These are phyloP conservation scores for Metschnikowia koreensis DNA, from an alignment of 805 yeast species.

Conservation along the genomic window DNA sequence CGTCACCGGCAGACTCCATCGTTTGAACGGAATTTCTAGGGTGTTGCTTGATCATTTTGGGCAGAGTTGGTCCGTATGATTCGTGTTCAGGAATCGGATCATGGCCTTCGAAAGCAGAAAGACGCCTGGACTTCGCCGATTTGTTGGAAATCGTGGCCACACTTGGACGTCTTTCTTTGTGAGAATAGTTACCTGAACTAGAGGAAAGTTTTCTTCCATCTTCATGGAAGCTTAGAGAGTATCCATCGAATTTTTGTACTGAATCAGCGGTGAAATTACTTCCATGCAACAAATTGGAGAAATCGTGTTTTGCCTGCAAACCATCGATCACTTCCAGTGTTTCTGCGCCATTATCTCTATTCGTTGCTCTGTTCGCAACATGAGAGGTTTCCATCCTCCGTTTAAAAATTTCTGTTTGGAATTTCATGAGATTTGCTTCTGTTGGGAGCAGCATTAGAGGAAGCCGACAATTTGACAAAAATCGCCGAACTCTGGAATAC, in stretches of 20 bases:
- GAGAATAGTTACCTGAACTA: slow-evolving; percentile 1
- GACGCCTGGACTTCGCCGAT: slow-evolving; percentile 16
- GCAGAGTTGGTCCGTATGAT: slow-evolving; percentile 2
- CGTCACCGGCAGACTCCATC: slow-evolving; percentile 15
- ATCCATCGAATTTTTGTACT: slow-evolving; percentile 29
- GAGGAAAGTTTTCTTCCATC: slow-evolving; percentile 6
- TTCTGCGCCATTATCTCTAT: neutral
- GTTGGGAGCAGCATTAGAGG: slow-evolving; percentile 49
- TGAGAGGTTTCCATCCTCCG: slow-evolving; percentile 3
- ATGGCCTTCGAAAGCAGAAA: slow-evolving; percentile 12
- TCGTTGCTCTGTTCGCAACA: neutral
- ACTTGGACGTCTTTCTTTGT: slow-evolving; percentile 14
- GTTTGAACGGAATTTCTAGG: neutral
- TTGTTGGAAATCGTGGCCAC: slow-evolving; percentile 16
- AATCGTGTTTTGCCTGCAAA: slow-evolving; percentile 31
- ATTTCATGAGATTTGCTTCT: slow-evolving; percentile 27
- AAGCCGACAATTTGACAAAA: slow-evolving; percentile 32
- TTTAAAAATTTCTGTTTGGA: slow-evolving; percentile 19
- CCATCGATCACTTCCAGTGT: slow-evolving; percentile 9
- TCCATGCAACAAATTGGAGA: slow-evolving; percentile 35
- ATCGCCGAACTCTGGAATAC: slow-evolving; percentile 40
- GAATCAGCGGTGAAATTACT: slow-evolving; percentile 29
- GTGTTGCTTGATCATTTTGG: neutral
- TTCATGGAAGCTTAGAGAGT: slow-evolving; percentile 22
- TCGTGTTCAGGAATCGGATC: slow-evolving; percentile 18